A percentile compares a stretch with the other conserved stretches of the same genome.
These are phyloP conservation scores for Baorangia bicolor DNA, from an alignment of 768 basidiomycete genomes.

Conservation along the genomic window DNA sequence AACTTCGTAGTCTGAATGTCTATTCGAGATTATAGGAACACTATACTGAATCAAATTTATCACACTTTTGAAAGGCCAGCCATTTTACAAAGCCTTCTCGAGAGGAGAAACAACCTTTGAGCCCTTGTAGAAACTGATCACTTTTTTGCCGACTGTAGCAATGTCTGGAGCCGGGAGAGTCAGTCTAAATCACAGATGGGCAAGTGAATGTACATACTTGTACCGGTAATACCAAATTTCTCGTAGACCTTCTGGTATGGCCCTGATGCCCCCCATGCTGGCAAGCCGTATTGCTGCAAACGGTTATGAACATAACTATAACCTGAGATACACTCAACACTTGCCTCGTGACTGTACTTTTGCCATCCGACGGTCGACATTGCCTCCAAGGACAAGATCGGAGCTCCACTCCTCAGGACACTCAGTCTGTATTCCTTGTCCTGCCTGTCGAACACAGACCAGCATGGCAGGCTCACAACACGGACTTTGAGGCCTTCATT, in stretches of 20 bases:
- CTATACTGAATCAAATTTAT: conserved; percentile 11
- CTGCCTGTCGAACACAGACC: conserved; percentile 86
- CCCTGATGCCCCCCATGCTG: conserved; percentile 84
- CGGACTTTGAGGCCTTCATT: conserved; percentile 77
- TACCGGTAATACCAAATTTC: conserved; percentile 82
- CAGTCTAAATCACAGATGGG: background rate
- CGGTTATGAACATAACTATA: background rate
- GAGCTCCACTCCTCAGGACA: conserved; percentile 86
- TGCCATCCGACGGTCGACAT: conserved; percentile 82
- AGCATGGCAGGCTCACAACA: conserved; percentile 86
- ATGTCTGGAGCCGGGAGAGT: conserved; percentile 50
- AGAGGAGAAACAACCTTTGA: conserved; percentile 71
- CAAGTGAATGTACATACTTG: conserved; percentile 46
- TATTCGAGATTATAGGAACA: conserved; percentile 13
- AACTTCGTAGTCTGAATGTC: background rate
- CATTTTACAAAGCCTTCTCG: conserved; percentile 60
- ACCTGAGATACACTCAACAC: background rate
- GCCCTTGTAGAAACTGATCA: conserved; percentile 84
- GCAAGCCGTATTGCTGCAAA: conserved; percentile 64
- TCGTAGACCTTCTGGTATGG: conserved; percentile 90
- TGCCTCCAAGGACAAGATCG: conserved; percentile 88
- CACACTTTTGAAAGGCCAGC: background rate
- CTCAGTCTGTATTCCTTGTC: conserved; percentile 73
- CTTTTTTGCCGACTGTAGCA: conserved; percentile 79
- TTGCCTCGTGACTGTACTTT: conserved; percentile 83